Evolutionary conservation across 2,329 filamentous ascomycete species (phyloP).

Genomic region (Sphaerulina populicola): DNA sequence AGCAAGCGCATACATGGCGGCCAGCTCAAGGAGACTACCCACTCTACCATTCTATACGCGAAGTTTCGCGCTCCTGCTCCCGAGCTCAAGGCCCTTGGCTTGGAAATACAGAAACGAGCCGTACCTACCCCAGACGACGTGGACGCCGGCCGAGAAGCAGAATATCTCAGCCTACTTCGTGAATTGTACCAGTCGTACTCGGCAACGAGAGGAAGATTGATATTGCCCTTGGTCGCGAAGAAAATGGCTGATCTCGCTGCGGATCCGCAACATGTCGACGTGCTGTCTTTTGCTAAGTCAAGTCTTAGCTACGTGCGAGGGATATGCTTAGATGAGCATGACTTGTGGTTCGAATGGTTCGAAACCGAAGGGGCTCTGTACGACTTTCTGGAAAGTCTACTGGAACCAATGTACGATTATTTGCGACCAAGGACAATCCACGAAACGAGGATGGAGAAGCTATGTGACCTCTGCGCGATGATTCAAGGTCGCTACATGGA

Average conservation of each 20-base stretch:
- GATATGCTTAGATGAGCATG: slow-evolving; percentile 59
- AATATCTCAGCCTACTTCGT: slow-evolving; percentile 58
- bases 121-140: slow-evolving; percentile 41
- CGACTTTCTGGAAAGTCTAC: slow-evolving; percentile 58
- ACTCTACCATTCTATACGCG: slow-evolving; percentile 62
- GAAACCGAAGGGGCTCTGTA: slow-evolving; percentile 55
- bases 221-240: slow-evolving; percentile 54
- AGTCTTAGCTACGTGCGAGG: slow-evolving; percentile 58
- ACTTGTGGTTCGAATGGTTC: slow-evolving; percentile 60
- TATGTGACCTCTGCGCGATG: slow-evolving; percentile 59
- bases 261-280: slow-evolving; percentile 53
- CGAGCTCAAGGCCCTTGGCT: slow-evolving; percentile 56
- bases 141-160: slow-evolving; percentile 50
- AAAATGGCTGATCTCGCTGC: slow-evolving; percentile 51
- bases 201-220: slow-evolving; percentile 50
- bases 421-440: slow-evolving; percentile 58
- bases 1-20: slow-evolving; percentile 56
- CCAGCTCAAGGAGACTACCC: slow-evolving; percentile 63
- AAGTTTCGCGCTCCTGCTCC: slow-evolving; percentile 61
- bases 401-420: slow-evolving; percentile 60
- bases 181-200: slow-evolving; percentile 58
- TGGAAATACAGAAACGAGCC: slow-evolving; percentile 60
- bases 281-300: slow-evolving; percentile 56
- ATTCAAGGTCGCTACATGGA: slow-evolving; percentile 59
- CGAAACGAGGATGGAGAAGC: slow-evolving; percentile 56